Conservation (phyloP, 2,329 filamentous ascomycete species). For the Aureobasidium sp. region DNA sequence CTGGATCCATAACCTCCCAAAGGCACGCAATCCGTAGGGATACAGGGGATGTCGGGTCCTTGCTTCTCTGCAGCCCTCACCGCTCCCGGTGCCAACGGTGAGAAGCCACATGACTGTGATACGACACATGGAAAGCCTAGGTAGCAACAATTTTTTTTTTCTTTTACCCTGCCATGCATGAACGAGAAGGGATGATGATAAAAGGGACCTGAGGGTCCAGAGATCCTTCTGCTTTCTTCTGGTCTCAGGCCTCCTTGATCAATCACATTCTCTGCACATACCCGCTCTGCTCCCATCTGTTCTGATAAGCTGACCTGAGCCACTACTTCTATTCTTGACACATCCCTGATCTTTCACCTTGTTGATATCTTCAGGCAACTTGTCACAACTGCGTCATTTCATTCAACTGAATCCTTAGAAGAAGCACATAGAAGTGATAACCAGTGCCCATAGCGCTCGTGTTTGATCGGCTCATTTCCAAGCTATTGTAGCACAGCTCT, state of each 20-base stretch:
- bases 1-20: not conserved
- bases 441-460: not conserved
- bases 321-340: constrained; percentile 5
- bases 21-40: not conserved
- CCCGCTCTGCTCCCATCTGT: not conserved
- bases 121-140: not conserved
- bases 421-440: not conserved
- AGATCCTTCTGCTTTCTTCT: not conserved
- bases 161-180: constrained; percentile 5
- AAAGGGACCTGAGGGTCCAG: not conserved
- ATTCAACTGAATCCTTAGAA: not conserved
- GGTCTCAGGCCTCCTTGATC: constrained; percentile 2
- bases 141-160: constrained; percentile 1
- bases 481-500: not conserved
- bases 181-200: constrained; percentile 5
- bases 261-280: constrained; percentile 1
- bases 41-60: not conserved
- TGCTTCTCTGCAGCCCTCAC: constrained; percentile 9
- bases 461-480: not conserved
- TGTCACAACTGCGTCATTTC: not conserved
- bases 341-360: not conserved
- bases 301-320: constrained; percentile 11
- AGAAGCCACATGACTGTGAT: constrained; percentile 2
- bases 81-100: not conserved
- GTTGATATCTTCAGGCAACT: not conserved